Evolutionary conservation across 495 filamentous ascomycete genomes (phyloP), one percentile per base, ranked within the genome.

Genomic region (Neurospora sp.): DNA sequence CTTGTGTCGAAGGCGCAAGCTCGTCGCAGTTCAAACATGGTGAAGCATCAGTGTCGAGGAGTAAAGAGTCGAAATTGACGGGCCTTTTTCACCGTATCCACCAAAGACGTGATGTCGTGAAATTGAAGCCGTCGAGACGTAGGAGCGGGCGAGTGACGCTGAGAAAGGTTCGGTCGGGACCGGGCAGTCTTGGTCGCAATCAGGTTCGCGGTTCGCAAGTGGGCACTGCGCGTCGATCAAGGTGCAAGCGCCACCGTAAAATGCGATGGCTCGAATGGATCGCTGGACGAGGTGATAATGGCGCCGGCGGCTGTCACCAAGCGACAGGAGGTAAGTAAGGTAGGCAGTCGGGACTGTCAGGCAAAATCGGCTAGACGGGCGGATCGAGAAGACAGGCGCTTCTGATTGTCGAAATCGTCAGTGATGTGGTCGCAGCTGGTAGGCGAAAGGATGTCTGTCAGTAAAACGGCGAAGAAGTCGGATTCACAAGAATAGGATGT

Each of bases 11-110:
- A 77, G 79, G 77, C 74, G 77, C 70, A 80, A 53, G 69, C 72
- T 71, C 72, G 74, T 79, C 75, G 81, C 81, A 80, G 77, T 80
- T 83, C 79, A 83, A 80, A 79, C 85, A 87, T 87, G 78, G 79
- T 85, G 82, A 77, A 78, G 73, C 83, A 84, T 85, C 72, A 70
- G 74, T 46, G 53, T 75, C 72, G 59, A 46, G 22, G 35, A 37
- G 22, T 10, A n/a, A 41, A 20, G 69, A 11, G 66, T 16, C n/a
- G 35, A 48, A n/a, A 41, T 74, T n/a, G 39, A 37, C 20, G 9
- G 53, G 14, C 22, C 31, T 27, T 66, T 66, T 16, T 27, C 53
- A 66, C 53, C 2, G 31, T 35, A 66, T 66, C 27, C 27, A 66
- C 53, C 27, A 66, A 66, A 35, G 27, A 35, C 53, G 53, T 66